A percentile compares a stretch with the other conserved stretches of the same genome.
Conservation (phyloP, 805 yeast species). For the Kazachstania taianensis region DNA sequence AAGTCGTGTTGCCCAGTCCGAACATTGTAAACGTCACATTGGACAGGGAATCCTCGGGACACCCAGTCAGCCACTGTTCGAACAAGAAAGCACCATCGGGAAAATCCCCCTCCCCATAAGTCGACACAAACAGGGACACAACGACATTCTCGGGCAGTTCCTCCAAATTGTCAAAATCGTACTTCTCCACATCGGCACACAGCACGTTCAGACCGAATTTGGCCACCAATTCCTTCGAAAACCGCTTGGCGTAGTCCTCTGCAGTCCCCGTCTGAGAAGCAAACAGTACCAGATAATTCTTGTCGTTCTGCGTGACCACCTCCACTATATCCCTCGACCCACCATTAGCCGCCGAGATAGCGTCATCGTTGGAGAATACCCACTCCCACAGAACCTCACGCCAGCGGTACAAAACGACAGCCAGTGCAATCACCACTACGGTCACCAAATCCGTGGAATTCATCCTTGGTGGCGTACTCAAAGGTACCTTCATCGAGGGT, state of each 20-base stretch:
- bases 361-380: conserved; percentile 30
- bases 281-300: conserved; percentile 70
- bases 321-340: conserved; percentile 49
- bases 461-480: conserved; percentile 24
- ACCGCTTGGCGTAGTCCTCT: conserved; percentile 88
- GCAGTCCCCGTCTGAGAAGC: conserved; percentile 99
- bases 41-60: conserved; percentile 38
- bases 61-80: conserved; percentile 55
- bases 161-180: conserved; percentile 69
- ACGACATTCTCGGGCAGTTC: conserved; percentile 47
- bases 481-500: too few species aligned
- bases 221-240: conserved; percentile 78
- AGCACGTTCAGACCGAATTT: conserved; percentile 73
- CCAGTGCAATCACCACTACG: conserved; percentile 28
- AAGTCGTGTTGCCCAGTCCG: conserved; percentile 91
- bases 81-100: conserved; percentile 88
- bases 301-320: conserved; percentile 48
- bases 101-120: conserved; percentile 98
- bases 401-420: conserved; percentile 4
- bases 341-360: conserved; percentile 29
- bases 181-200: conserved; percentile 82
- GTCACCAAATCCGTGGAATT: conserved; percentile 68
- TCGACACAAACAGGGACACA: conserved; percentile 76
- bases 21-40: conserved; percentile 63
- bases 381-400: conserved; percentile 8